Evolutionary conservation across 495 filamentous ascomycete species (phyloP), one percentile per base, ranked within the genome.

Genomic region (Hamigera avellanea): DNA sequence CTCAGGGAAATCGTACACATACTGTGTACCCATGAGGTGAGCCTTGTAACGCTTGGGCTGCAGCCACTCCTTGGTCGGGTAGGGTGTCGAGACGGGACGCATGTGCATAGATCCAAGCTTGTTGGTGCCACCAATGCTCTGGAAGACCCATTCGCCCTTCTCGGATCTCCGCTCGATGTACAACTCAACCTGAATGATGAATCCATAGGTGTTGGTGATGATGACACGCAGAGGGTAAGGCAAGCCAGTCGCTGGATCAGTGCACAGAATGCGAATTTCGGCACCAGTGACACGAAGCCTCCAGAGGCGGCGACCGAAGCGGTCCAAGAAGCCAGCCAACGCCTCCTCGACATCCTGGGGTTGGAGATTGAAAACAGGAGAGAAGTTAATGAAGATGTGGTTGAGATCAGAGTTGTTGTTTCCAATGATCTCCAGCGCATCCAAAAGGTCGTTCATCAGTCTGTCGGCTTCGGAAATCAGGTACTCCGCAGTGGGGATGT

Each of bases 321-420:
- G 83, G 48, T 96, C 91, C 36, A 98, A 64, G 73, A 98, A 96
- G 23, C 91, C 88, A 51, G 79, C 86, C 30, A 98, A 74, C 10
- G 91, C 91, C 59, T 93, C 76, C 62, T 96, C 87, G 19, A 98
- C 87, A 64, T 95, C 89, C 37, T 76, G 59, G 8, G 91, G 87
- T 54, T 83, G 68, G 26, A 98, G 74, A 51, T 87, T 86, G 77
- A 98, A 96, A 34, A 95, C 83, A 8, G 81, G 81, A 0, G 83
- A 85, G 69, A 98, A 98, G 73, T 98, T 95, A 69, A 98, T 86
- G 73, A 96, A 98, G 74, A 98, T 94, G 68, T 98, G 93, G 69
- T 98, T 98, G 49, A 98, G 71, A 70, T 98, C 91, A 32, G 91
- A 95, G 70, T 94, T 89, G 73, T 93, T 96, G 73, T 93, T 94